phyloP scores from a whole-genome alignment of 768 basidiomycete species.

The Clitopilus hobsonii region DNA sequence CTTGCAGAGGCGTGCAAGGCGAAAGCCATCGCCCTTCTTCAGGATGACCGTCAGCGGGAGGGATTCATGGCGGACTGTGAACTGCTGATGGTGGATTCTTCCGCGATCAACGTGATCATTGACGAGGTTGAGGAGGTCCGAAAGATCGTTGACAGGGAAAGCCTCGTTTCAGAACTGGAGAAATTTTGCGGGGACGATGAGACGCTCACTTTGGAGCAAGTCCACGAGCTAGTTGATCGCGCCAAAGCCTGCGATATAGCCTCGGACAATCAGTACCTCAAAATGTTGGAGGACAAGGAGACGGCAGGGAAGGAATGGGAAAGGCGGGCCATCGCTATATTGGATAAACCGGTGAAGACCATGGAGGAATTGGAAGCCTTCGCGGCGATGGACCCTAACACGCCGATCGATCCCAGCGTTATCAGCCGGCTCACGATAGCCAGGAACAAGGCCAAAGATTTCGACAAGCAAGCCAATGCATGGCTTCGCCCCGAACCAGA shows the following conservation, averaged over 20 bases:
- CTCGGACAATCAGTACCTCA: constrained; percentile 59
- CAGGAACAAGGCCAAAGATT: constrained; percentile 68
- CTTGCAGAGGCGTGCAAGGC: constrained; percentile 62
- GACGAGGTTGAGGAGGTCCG: constrained; percentile 76
- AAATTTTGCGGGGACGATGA: constrained; percentile 60
- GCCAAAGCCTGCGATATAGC: constrained; percentile 66
- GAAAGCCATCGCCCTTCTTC: constrained; percentile 51
- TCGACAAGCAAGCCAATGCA: constrained; percentile 70
- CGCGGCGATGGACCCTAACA: constrained; percentile 53
- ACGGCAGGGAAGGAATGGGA: constrained; percentile 77
- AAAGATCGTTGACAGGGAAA: constrained; percentile 76
- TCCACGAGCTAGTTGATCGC: constrained; percentile 66
- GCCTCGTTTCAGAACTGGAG: constrained; percentile 71
- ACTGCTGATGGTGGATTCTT: constrained; percentile 61
- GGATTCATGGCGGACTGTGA: constrained; percentile 67
- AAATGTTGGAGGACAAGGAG: constrained; percentile 59
- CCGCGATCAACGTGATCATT: constrained; percentile 77
- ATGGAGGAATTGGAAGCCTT: constrained; percentile 76
- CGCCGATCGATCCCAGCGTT: constrained; percentile 67
- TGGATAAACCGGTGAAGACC: constrained; percentile 68
- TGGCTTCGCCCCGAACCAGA: constrained; percentile 62
- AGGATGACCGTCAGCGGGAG: constrained; percentile 40
- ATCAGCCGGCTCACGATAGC: constrained; percentile 62
- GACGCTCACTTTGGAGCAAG: constrained; percentile 67
- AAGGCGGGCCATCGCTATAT: constrained; percentile 55